Conservation (phyloP, 305 asterid species). For the Fraxinus latifolia region DNA sequence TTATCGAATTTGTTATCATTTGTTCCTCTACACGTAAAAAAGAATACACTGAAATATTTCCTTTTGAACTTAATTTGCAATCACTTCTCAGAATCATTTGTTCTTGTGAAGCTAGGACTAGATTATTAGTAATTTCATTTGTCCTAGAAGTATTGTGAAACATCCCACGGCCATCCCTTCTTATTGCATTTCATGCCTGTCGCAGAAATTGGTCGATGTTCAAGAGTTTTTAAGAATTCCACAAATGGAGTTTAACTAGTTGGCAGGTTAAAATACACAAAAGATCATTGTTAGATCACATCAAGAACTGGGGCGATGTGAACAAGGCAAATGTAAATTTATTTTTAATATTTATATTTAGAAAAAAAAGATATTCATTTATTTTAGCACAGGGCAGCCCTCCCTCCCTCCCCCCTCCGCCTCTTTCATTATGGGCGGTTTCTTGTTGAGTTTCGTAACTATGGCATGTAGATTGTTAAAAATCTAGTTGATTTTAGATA, state of each 20-base stretch:
- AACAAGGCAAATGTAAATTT: slow-evolving; percentile 10
- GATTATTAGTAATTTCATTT: neutral
- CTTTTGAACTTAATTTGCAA: neutral
- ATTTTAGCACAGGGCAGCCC: too few species aligned
- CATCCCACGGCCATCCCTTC: neutral
- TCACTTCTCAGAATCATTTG: neutral
- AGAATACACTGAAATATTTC: neutral
- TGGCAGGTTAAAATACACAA: slow-evolving; percentile 82
- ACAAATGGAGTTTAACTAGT: slow-evolving; percentile 48
- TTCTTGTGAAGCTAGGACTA: neutral
- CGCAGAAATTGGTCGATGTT: slow-evolving; percentile 62
- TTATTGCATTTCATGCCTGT: neutral
- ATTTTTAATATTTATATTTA: too few species aligned
- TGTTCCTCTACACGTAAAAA: neutral
- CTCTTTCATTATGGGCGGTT: too few species aligned
- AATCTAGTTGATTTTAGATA: too few species aligned
- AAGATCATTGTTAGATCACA: slow-evolving; percentile 57
- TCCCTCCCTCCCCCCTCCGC: too few species aligned
- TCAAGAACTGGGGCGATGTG: slow-evolving; percentile 71
- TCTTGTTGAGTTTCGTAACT: too few species aligned
- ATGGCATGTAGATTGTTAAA: too few species aligned
- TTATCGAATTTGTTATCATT: neutral
- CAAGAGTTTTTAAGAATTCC: slow-evolving; percentile 66
- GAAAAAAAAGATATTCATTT: too few species aligned
- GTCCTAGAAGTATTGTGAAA: neutral